These are phyloP conservation scores for Talaromyces sp. DNA, from an alignment of 2,329 filamentous ascomycete species.

Conservation along the genomic window DNA sequence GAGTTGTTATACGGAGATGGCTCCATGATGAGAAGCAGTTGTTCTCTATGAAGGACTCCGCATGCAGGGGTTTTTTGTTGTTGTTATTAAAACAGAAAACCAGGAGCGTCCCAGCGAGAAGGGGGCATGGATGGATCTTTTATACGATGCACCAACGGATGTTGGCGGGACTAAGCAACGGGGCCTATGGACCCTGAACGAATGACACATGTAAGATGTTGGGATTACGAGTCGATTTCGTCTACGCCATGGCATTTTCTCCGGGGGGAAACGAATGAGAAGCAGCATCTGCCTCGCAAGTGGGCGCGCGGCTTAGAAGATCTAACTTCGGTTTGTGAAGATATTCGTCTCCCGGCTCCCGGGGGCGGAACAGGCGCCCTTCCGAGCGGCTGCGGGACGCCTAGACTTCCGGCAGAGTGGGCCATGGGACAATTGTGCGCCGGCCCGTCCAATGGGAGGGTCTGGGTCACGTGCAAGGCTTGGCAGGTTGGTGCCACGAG, in stretches of 20 bases:
- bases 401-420: neutral
- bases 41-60: neutral
- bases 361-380: neutral
- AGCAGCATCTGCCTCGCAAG: neutral
- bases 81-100: neutral
- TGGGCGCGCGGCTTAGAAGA: neutral
- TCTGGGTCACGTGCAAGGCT: neutral
- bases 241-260: neutral
- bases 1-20: neutral
- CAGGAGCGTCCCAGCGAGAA: neutral
- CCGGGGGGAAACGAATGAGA: neutral
- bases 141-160: neutral
- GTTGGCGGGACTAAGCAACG: neutral
- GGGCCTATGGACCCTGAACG: neutral
- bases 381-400: neutral
- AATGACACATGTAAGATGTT: no score
- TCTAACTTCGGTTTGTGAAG: neutral
- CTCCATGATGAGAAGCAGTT: neutral
- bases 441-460: neutral
- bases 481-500: neutral
- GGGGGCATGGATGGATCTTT: neutral
- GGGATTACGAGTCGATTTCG: neutral
- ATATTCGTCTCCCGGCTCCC: neutral
- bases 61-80: neutral
- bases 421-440: neutral